Base-by-base conservation (phyloP, 108 stramenopile species). In the Asterionellopsis glacialis region DNA sequence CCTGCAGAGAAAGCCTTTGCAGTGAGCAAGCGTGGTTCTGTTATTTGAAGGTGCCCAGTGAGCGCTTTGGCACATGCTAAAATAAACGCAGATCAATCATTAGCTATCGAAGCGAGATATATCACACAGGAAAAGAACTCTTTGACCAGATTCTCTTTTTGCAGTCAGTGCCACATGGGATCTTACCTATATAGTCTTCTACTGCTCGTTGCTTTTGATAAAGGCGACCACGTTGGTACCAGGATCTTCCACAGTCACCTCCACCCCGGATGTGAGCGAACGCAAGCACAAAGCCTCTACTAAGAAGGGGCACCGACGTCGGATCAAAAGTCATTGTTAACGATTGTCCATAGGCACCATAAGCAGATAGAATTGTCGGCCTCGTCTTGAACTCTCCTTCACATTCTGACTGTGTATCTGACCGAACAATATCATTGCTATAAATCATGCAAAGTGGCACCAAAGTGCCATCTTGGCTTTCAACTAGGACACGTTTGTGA, bases 231-330 rank as follows among this genome's bases (percentile, higher is more conserved):
- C 22, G 51, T 11, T 51, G 26, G 40, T 84, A 72, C 87, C 87
- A 88, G 9, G 62, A 45, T 51, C 54, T 61, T 15, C 87, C 87
- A n/a, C 76, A 58, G 42, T 84, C 83, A 13, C 87, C 81, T 10
- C 87, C 87, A 13, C 85, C 85, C 27, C 88, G 75, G 16, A 73
- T 79, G 66, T 90, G 84, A 6, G 82, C 84, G 61, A 72, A 90
- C 11, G 82, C 88, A 25, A 90, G 10, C 1, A 75, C 65, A 51
- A 75, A 79, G 5, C 84, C 82, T 27, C 70, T 50, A 25, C 76
- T 51, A 19, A 90, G 25, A 45, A 85, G 54, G 3, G 77, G 66
- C 10, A 51, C 47, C 23, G 60, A 63, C 4, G 45, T 47, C 3
- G 85, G 81, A 51, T 81, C 60, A 63, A 74, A 87, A 41, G 57